Percentiles rank a stretch among this genome's conserved stretches.
These are phyloP conservation scores for Dictyostelium discoideum DNA, from an alignment of 78 protist species.

Conservation along the genomic window DNA sequence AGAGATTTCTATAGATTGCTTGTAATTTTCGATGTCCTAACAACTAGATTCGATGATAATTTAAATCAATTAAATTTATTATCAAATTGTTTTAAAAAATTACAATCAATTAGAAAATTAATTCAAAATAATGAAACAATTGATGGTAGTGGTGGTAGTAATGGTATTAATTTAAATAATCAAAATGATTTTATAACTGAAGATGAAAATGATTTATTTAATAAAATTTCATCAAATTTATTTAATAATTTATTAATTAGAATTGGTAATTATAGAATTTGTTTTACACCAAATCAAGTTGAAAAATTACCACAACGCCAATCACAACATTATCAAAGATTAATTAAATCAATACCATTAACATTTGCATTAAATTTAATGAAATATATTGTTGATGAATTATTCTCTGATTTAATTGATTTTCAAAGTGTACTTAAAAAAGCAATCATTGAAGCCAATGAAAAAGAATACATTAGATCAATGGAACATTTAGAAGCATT, in stretches of 20 bases:
- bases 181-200: background rate
- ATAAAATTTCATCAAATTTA: background rate
- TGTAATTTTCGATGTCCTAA: conserved; percentile 37
- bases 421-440: background rate
- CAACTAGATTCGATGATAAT: conserved; percentile 40
- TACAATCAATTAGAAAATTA: background rate
- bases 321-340: conserved; percentile 4
- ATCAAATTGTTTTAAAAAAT: conserved; percentile 9
- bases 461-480: conserved; percentile 28
- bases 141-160: too few relatives aligned
- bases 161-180: background rate
- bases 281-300: conserved; percentile 12
- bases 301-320: background rate
- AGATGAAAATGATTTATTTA: conserved; percentile 16
- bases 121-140: background rate
- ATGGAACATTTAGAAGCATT: background rate
- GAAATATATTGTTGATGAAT: background rate
- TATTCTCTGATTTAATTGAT: background rate
- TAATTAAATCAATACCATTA: background rate
- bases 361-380: conserved; percentile 19
- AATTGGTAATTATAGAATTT: conserved; percentile 33
- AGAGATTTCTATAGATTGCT: conserved; percentile 55
- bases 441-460: conserved; percentile 6
- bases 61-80: conserved; percentile 9
- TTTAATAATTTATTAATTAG: conserved; percentile 31